A percentile compares a stretch with the other conserved stretches of the same genome.
phyloP scores from a whole-genome alignment of 371 early-diverging fungal species.

The Mucor plumbeus region DNA sequence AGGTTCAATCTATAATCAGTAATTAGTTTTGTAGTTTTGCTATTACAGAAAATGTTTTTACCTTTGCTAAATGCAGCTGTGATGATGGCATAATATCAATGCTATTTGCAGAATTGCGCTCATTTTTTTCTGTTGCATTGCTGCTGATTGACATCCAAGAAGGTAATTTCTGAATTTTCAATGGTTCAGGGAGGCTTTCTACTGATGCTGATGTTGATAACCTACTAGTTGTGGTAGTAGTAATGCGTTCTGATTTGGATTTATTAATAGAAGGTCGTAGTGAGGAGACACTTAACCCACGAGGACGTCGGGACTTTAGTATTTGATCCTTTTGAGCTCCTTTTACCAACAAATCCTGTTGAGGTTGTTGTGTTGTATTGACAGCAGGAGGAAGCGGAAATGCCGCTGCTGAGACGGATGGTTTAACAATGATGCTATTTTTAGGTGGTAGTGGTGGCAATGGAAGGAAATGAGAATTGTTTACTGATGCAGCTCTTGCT shows the following conservation, averaged over 20 bases:
- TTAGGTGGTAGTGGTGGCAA: slow-evolving; percentile 17
- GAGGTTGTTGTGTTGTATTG: not conserved
- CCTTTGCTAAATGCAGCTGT: not conserved
- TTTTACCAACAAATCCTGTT: not conserved
- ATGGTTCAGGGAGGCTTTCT: slow-evolving; percentile 17
- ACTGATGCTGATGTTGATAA: slow-evolving; percentile 9
- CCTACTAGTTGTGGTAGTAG: not conserved
- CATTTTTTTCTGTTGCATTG: not conserved
- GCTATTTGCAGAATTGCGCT: not conserved
- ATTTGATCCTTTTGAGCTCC: slow-evolving; percentile 7
- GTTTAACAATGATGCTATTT: slow-evolving; percentile 3
- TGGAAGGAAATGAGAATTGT: slow-evolving; percentile 9
- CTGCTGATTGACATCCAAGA: slow-evolving; percentile 31
- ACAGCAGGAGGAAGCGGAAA: slow-evolving; percentile 14
- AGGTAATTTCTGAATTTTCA: slow-evolving; percentile 10
- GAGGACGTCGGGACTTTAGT: slow-evolving; percentile 30
- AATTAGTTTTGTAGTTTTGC: not conserved
- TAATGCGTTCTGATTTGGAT: slow-evolving; percentile 20
- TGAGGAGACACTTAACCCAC: slow-evolving; percentile 43
- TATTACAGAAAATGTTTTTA: not conserved
- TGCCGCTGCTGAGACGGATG: slow-evolving; percentile 17
- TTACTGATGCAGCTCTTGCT: slow-evolving; percentile 27
- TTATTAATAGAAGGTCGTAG: slow-evolving; percentile 28
- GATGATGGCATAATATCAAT: not conserved
- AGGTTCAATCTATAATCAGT: slow-evolving; percentile 27